Evolutionary conservation across 164 flowering plant genomes (phyloP).

Genomic region (Vitis rotundifolia): DNA sequence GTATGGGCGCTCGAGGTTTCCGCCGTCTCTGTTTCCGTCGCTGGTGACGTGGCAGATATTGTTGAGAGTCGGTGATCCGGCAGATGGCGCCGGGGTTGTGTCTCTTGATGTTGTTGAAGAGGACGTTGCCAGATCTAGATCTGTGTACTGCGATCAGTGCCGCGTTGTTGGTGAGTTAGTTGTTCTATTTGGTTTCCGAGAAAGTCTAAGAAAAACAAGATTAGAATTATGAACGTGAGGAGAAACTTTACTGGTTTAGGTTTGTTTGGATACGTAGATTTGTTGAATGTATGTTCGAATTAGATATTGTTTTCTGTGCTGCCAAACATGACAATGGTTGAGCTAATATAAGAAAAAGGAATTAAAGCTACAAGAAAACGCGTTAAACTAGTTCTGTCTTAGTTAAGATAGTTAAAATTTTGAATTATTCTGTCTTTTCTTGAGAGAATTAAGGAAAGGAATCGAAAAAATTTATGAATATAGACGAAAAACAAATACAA

Average conservation of each 20-base stretch:
- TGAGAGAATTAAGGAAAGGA: too few species aligned
- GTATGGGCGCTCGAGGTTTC: conserved; percentile 24
- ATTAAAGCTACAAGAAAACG: too few species aligned
- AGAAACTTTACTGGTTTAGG: too few species aligned
- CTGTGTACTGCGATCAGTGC: conserved; percentile 27
- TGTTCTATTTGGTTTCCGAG: not conserved
- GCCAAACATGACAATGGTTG: too few species aligned
- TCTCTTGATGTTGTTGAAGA: conserved; percentile 24
- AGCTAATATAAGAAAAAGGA: too few species aligned
- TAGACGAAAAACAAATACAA: too few species aligned
- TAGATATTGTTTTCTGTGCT: not conserved
- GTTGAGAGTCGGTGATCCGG: conserved; percentile 31
- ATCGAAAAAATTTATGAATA: too few species aligned
- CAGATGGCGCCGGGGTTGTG: conserved; percentile 7
- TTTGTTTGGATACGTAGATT: too few species aligned
- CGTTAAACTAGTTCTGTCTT: too few species aligned
- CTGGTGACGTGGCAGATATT: conserved; percentile 49
- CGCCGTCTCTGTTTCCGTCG: conserved; percentile 30
- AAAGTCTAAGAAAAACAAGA: not conserved
- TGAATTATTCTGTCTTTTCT: too few species aligned
- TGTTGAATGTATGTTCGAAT: too few species aligned
- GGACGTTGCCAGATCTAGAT: conserved; percentile 27
- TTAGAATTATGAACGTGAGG: not conserved
- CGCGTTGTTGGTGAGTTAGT: conserved; percentile 28
- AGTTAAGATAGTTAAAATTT: too few species aligned